Conservation (phyloP, 139 green algal genomes). For the Auxenochlorella protothecoides region DNA sequence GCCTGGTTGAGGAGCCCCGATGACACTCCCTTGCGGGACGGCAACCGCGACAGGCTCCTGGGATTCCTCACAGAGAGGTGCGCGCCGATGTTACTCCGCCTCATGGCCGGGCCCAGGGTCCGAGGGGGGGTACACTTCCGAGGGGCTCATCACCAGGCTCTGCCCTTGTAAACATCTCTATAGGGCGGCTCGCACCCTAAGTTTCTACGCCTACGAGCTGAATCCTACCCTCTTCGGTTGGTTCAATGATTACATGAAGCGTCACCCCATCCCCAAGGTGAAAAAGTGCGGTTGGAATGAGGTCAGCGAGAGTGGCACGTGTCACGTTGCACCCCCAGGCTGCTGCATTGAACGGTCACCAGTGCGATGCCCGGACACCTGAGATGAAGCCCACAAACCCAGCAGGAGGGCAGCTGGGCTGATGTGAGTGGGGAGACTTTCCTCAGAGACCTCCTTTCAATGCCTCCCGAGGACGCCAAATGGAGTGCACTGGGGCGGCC, state of each 20-base stretch:
- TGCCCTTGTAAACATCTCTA: not conserved
- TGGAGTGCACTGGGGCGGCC: constrained; percentile 10
- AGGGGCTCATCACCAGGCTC: not conserved
- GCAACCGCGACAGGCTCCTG: constrained; percentile 68
- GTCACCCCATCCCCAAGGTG: constrained; percentile 54
- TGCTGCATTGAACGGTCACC: not conserved
- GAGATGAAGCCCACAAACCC: not conserved
- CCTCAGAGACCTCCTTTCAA: constrained; percentile 57
- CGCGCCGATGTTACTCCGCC: not conserved
- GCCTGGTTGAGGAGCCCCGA: constrained; percentile 25
- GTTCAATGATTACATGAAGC: constrained; percentile 32
- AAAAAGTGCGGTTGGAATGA: not conserved
- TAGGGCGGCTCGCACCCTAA: constrained; percentile 62
- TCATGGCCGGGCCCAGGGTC: not conserved
- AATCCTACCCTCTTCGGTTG: constrained; percentile 30
- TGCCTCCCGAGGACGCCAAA: constrained; percentile 41
- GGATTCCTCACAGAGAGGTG: constrained; percentile 66
- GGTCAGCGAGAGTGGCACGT: not conserved
- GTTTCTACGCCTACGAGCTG: constrained; percentile 56
- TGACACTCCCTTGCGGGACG: constrained; percentile 66
- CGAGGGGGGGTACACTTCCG: not conserved
- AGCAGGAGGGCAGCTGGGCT: constrained; percentile 59
- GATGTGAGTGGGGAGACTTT: constrained; percentile 74
- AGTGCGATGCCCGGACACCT: no score
- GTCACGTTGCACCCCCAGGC: not conserved